phyloP scores from a whole-genome alignment of 1,284 basidiomycete species.

The Fomes fomentarius region DNA sequence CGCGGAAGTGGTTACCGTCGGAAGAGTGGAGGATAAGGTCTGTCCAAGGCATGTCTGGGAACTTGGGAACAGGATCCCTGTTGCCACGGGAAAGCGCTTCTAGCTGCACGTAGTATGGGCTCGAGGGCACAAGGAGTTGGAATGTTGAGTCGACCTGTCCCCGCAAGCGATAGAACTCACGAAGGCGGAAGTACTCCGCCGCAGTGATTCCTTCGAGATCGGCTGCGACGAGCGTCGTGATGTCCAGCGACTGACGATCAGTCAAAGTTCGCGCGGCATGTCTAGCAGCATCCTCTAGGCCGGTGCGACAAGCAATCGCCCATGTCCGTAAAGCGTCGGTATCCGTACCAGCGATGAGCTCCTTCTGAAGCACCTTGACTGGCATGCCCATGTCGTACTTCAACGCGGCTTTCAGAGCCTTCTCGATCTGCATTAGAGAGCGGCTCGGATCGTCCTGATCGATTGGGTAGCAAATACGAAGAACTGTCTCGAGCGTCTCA shows the following conservation, averaged over 20 bases:
- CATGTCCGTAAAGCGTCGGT: background rate
- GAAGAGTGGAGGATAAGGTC: background rate
- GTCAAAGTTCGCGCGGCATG: too few species aligned
- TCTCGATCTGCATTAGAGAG: background rate
- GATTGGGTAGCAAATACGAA: slow-evolving; percentile 42
- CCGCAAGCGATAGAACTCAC: slow-evolving; percentile 1
- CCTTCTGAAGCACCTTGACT: background rate
- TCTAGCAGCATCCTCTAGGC: background rate
- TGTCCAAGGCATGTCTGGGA: background rate
- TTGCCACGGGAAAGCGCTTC: too few species aligned
- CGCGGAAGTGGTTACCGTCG: background rate
- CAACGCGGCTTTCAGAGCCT: background rate
- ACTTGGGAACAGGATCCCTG: too few species aligned
- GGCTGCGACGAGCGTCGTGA: too few species aligned
- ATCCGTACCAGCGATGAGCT: background rate
- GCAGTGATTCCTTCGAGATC: background rate
- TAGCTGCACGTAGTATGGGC: too few species aligned
- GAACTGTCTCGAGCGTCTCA: slow-evolving; percentile 35
- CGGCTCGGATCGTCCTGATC: background rate
- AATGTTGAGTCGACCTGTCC: background rate
- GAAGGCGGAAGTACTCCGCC: slow-evolving; percentile 4
- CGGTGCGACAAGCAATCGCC: background rate
- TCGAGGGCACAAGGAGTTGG: background rate
- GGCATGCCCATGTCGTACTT: slow-evolving; percentile 1
- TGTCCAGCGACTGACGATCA: too few species aligned